phyloP scores from a whole-genome alignment of 768 basidiomycete genomes.

The Tremella yokohamensis region DNA sequence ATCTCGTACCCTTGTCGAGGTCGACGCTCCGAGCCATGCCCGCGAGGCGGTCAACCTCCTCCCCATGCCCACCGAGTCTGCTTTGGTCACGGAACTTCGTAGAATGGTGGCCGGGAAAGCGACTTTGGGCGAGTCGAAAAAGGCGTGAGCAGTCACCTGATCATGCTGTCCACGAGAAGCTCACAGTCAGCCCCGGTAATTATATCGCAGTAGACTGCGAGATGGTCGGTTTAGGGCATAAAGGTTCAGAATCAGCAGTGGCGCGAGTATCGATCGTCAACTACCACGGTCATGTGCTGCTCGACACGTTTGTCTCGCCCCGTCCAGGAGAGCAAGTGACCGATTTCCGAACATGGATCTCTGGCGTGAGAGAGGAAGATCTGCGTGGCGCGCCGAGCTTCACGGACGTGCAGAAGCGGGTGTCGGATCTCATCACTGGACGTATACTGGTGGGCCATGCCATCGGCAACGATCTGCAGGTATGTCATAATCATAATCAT shows the following conservation, averaged over 20 bases:
- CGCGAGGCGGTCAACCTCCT: constrained; percentile 33
- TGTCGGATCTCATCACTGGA: constrained; percentile 71
- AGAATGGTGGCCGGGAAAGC: constrained; percentile 45
- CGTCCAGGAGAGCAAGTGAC: constrained; percentile 70
- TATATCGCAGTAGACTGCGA: constrained; percentile 84
- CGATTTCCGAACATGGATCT: constrained; percentile 87
- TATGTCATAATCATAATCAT: constrained; percentile 46
- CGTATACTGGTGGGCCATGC: constrained; percentile 86
- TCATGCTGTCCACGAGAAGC: not conserved
- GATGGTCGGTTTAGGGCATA: constrained; percentile 93
- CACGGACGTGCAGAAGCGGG: constrained; percentile 70
- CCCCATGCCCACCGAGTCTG: constrained; percentile 24
- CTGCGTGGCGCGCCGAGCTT: constrained; percentile 73
- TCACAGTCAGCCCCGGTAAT: constrained; percentile 36
- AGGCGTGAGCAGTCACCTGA: constrained; percentile 33
- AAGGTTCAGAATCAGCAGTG: constrained; percentile 74
- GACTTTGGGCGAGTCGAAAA: constrained; percentile 40
- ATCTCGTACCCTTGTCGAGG: constrained; percentile 6
- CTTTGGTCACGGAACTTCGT: constrained; percentile 43
- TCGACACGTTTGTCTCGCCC: constrained; percentile 84
- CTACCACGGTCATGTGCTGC: constrained; percentile 69
- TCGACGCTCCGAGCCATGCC: not conserved
- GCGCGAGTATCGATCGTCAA: constrained; percentile 89
- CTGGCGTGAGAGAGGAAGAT: constrained; percentile 73
- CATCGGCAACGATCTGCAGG: constrained; percentile 83